Base-by-base conservation (phyloP, 2,329 filamentous ascomycete species). In the Trichoderma atrobrunneum region DNA sequence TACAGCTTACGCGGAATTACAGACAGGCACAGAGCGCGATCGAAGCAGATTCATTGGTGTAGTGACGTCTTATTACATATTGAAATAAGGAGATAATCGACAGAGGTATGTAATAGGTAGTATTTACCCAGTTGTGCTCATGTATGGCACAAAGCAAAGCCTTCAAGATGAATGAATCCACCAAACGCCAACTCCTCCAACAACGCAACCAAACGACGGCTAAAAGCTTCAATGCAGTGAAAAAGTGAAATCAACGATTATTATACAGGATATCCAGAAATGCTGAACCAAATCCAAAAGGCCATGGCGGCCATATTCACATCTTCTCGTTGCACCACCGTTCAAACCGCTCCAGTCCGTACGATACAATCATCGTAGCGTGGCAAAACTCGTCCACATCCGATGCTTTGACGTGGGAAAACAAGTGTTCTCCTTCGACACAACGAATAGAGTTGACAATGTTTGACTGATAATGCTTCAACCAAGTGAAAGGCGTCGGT, bases 341-440 rank as follows among this genome's bases (percentile, higher is more conserved):
- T 5, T 70, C 57, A 70, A 48, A 70, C 28, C 67, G 51, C 32
- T 70, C 67, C 5, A 70, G 39, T 8, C 67, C 67, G 8, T 70
- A 70, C 6, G 57, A 62, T 11, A 62, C 67, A 30, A 70, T 62
- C 24, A 70, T 59, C 2, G 57, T 70, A 12, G 67, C 56, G 8
- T 62, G 67, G 39, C 67, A 70, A 54, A 70, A 70, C 16, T 70
- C 67, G 7, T 70, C 67, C 26, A 70, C 67, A 48, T 70, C 67
- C 3, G 67, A 54, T 3, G 30, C n/a, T 57, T 16, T 54, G 67
- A 59, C 67, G 2, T 16, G 32, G 39, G 56, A n/a, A 62, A 70
- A 70, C 39, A 70, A 43, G 16, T 70, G 36, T 5, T 62, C 28
- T 5, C 57, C 67, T 16, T 70, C 67, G 5, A 70, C 43, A 5